Evolutionary conservation across 306 rosid species (phyloP).

Genomic region (Delonix regia): DNA sequence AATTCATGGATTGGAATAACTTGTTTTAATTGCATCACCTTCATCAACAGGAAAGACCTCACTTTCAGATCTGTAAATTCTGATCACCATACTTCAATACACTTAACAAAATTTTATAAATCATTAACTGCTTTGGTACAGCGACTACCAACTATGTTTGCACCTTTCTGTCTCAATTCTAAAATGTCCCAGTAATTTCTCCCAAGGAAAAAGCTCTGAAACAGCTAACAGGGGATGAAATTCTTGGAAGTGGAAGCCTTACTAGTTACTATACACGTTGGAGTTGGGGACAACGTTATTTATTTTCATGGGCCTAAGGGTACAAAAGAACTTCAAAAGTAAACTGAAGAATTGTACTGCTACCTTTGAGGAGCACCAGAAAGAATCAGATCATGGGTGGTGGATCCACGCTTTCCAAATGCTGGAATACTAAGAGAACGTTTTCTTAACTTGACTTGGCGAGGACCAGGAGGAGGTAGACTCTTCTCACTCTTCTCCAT

Average conservation of each 20-base stretch:
- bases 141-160: not conserved
- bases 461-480: constrained; percentile 41
- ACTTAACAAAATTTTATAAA: constrained; percentile 21
- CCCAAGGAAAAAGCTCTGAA: not conserved
- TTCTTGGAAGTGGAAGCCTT: constrained; percentile 14
- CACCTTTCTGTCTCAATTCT: constrained; percentile 14
- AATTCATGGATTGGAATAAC: not conserved
- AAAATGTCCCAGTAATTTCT: not conserved
- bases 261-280: not conserved
- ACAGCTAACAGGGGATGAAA: not conserved
- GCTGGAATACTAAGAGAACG: constrained; percentile 76
- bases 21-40: not conserved
- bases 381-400: constrained; percentile 48
- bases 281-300: not conserved
- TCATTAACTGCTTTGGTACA: not conserved
- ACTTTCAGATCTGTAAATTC: constrained; percentile 8
- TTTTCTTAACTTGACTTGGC: constrained; percentile 53
- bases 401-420: constrained; percentile 50
- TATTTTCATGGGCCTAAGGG: not conserved
- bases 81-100: not conserved
- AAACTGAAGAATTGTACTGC: constrained; percentile 11
- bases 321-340: not conserved
- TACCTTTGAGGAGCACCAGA: constrained; percentile 62
- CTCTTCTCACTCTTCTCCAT: constrained; percentile 46
- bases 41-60: not conserved